A percentile compares a stretch with the other conserved stretches of the same genome.
These are phyloP conservation scores for Chlorophyllum brunneum DNA, from an alignment of 768 basidiomycete genomes.

Conservation along the genomic window DNA sequence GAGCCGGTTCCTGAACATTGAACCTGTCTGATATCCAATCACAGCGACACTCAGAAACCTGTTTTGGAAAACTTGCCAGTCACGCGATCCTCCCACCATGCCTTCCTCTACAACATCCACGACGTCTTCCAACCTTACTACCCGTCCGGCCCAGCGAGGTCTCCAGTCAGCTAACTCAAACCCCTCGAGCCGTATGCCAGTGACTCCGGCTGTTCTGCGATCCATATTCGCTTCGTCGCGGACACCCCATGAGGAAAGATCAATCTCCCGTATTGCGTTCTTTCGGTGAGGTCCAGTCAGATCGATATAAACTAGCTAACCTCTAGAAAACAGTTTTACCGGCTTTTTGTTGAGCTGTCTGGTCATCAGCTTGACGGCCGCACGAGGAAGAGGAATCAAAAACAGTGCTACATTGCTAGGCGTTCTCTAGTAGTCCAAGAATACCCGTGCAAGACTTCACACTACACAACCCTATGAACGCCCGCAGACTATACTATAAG, in stretches of 20 bases:
- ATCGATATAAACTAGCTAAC: not conserved
- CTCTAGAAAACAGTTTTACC: constrained; percentile 51
- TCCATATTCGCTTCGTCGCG: constrained; percentile 87
- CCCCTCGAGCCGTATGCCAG: constrained; percentile 64
- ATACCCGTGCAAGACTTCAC: constrained; percentile 1
- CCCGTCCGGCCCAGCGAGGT: constrained; percentile 30
- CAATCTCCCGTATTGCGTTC: constrained; percentile 82
- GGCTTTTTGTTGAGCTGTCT: constrained; percentile 83
- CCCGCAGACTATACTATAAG: constrained; percentile 23
- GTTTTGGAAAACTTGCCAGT: no score
- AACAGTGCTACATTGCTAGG: constrained; percentile 65
- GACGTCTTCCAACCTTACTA: constrained; percentile 45
- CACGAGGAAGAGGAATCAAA: constrained; percentile 65
- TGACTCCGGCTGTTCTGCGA: constrained; percentile 76
- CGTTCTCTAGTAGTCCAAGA: constrained; percentile 40
- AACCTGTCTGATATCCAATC: no score
- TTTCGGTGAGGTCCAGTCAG: constrained; percentile 53
- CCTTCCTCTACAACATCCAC: constrained; percentile 41
- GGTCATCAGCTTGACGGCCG: constrained; percentile 71
- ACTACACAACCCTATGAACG: constrained; percentile 17
- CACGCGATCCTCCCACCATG: constrained; percentile 27
- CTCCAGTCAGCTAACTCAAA: constrained; percentile 31
- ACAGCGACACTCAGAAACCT: no score
- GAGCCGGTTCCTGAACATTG: no score
- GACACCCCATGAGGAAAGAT: constrained; percentile 75